These are phyloP conservation scores for Zoysia matrella DNA, from an alignment of 202 grass and related monocot genomes.

Conservation along the genomic window DNA sequence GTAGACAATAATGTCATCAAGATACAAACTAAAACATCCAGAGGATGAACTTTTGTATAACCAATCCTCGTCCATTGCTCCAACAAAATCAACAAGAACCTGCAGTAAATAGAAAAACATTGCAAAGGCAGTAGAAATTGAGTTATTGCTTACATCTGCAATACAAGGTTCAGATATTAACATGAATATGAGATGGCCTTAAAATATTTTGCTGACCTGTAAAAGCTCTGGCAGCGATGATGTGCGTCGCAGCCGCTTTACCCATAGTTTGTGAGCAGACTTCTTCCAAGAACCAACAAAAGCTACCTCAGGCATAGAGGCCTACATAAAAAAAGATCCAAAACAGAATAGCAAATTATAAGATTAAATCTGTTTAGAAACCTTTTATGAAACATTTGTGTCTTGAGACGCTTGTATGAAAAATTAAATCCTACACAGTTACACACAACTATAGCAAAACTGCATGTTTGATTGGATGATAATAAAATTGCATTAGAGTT, in stretches of 20 bases:
- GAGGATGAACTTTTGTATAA: conserved; percentile 67
- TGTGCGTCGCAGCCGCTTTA: conserved; percentile 83
- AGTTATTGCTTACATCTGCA: conserved; percentile 21
- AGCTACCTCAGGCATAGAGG: conserved; percentile 72
- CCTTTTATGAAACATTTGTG: conserved; percentile 11
- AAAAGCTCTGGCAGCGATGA: conserved; percentile 91
- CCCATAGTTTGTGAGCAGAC: conserved; percentile 88
- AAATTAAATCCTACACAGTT: not conserved
- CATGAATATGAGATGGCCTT: not conserved
- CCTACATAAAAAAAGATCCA: conserved; percentile 47
- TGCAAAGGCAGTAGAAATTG: conserved; percentile 32
- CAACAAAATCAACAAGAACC: conserved; percentile 98
- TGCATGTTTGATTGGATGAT: not conserved
- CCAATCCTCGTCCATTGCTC: conserved; percentile 87
- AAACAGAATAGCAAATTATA: conserved; percentile 24
- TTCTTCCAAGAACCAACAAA: conserved; percentile 86
- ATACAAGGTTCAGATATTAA: conserved; percentile 26
- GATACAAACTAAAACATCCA: conserved; percentile 49
- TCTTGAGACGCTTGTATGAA: conserved; percentile 4
- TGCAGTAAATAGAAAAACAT: conserved; percentile 42
- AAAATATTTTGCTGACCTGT: conserved; percentile 56
- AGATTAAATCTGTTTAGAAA: conserved; percentile 22
- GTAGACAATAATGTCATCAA: conserved; percentile 77
- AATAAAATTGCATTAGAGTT: conserved; percentile 17
- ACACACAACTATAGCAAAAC: conserved; percentile 2